These are phyloP conservation scores for Cordyceps fumosorosea DNA, from an alignment of 2,329 filamentous ascomycete genomes.

Conservation along the genomic window DNA sequence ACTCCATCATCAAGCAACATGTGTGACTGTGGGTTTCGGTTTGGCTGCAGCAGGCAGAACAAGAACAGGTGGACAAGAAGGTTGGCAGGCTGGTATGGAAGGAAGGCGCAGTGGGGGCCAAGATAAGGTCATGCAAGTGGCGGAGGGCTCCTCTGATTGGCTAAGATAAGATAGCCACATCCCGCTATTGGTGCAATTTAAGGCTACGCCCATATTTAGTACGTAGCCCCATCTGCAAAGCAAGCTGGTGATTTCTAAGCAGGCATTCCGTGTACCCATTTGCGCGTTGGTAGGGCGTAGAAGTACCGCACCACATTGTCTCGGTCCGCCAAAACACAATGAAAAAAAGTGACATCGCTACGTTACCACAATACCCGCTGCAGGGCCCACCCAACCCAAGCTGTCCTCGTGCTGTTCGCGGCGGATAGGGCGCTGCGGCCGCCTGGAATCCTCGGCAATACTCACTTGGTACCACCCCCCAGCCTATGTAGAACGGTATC, in stretches of 20 bases:
- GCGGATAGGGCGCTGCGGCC: background rate
- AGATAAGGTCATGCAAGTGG: background rate
- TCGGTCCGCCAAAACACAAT: background rate
- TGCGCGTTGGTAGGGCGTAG: background rate
- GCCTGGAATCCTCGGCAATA: background rate
- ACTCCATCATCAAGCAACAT: too few species aligned
- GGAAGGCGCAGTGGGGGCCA: background rate
- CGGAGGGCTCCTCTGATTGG: background rate
- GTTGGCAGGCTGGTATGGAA: background rate
- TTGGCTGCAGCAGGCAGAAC: too few species aligned
- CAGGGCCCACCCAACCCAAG: background rate
- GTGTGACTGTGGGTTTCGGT: too few species aligned
- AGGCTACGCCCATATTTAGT: background rate
- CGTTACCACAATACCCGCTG: background rate
- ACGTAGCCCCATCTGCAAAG: background rate
- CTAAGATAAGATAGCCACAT: background rate
- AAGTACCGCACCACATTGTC: background rate
- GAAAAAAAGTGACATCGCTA: background rate
- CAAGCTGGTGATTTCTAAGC: background rate
- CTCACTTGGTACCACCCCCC: background rate
- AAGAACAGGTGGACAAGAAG: background rate
- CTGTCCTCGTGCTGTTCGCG: background rate
- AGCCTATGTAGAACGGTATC: slow-evolving; percentile 1
- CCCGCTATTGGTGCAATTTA: background rate
- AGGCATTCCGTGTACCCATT: background rate